These are phyloP conservation scores for Bryoerythrophyllum caledonicum DNA, from an alignment of 225 moss, liverwort and hornwort species.

Conservation along the genomic window DNA sequence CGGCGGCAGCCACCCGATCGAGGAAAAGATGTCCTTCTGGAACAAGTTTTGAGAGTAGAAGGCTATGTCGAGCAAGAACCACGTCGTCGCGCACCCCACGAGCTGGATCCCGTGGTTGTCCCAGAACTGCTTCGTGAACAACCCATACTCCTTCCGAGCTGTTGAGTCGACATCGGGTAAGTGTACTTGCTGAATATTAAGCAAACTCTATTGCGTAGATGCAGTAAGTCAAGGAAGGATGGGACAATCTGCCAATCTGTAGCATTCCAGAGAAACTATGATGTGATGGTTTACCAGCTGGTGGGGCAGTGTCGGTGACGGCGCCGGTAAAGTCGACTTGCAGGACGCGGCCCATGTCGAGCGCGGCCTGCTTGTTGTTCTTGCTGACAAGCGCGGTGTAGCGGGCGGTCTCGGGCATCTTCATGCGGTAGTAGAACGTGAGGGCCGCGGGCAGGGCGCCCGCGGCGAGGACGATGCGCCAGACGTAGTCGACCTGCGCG, in stretches of 20 bases:
- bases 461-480: background rate
- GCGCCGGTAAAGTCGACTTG: background rate
- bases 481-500: background rate
- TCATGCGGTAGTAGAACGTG: constrained; percentile 2
- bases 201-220: too few relatives aligned
- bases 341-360: constrained; percentile 1
- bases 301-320: background rate
- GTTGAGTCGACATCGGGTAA: too few relatives aligned
- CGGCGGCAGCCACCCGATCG: background rate
- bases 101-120: background rate
- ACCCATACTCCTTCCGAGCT: background rate
- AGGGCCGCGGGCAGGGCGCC: background rate
- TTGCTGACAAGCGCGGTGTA: background rate
- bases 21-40: constrained; percentile 1
- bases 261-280: too few relatives aligned
- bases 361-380: background rate
- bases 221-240: too few relatives aligned
- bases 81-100: background rate
- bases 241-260: too few relatives aligned
- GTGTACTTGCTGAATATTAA: too few relatives aligned
- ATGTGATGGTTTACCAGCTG: too few relatives aligned
- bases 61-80: background rate
- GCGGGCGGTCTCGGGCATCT: background rate
- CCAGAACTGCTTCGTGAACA: background rate
- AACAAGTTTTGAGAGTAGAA: background rate